Conservation (phyloP, 163 green algal genomes). For the Smithsoniella earleae region DNA sequence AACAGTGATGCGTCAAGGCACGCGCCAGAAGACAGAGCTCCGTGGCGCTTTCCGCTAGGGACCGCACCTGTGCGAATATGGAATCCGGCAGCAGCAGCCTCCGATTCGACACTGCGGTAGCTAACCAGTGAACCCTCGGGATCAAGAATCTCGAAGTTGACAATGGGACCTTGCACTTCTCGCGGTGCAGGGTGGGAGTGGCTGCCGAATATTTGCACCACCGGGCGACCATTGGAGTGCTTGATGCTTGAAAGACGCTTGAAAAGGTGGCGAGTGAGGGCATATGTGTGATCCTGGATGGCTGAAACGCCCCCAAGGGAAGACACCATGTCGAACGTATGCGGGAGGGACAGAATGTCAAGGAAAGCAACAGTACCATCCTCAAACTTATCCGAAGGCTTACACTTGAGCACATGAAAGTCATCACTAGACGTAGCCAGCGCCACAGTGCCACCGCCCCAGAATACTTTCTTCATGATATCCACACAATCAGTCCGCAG, state of each 20-base stretch:
- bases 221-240: slow-evolving; percentile 56
- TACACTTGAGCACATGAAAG: slow-evolving; percentile 61
- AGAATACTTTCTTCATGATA: slow-evolving; percentile 57
- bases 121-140: slow-evolving; percentile 41
- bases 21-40: too few relatives aligned
- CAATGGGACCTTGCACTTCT: slow-evolving; percentile 55
- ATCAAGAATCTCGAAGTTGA: slow-evolving; percentile 64
- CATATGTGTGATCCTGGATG: slow-evolving; percentile 42
- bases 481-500: slow-evolving; percentile 44
- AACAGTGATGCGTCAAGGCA: too few relatives aligned
- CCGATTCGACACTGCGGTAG: slow-evolving; percentile 53
- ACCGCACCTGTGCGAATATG: slow-evolving; percentile 50
- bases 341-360: slow-evolving; percentile 57
- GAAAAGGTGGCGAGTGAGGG: slow-evolving; percentile 49
- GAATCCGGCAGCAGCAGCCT: slow-evolving; percentile 53
- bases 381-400: slow-evolving; percentile 50
- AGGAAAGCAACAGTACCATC: slow-evolving; percentile 69
- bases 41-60: too few relatives aligned
- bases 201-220: slow-evolving; percentile 61
- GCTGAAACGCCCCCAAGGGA: slow-evolving; percentile 44
- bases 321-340: slow-evolving; percentile 51
- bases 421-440: slow-evolving; percentile 55
- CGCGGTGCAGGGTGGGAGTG: slow-evolving; percentile 39
- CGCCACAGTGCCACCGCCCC: slow-evolving; percentile 58
- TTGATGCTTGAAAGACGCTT: slow-evolving; percentile 39